These are phyloP conservation scores for Colletotrichum gigasporum DNA, from an alignment of 2,329 filamentous ascomycete genomes.

Conservation along the genomic window DNA sequence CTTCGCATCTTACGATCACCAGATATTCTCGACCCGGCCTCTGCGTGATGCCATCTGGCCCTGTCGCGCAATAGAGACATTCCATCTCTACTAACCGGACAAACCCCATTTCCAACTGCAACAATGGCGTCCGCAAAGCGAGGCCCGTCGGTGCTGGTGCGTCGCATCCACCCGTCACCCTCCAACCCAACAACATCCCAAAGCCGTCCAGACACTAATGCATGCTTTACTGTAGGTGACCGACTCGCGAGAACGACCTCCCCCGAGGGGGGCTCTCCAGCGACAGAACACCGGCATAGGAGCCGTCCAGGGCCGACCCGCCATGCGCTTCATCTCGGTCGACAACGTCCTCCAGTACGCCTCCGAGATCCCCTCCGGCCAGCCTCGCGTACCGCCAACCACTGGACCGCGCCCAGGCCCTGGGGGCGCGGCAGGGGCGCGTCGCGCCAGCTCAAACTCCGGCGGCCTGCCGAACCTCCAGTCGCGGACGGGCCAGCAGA, in stretches of 20 bases:
- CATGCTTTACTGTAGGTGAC: slow-evolving; percentile 42
- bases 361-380: slow-evolving; percentile 93
- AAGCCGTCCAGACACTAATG: slow-evolving; percentile 22
- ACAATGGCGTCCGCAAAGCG: slow-evolving; percentile 60
- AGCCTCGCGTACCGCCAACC: slow-evolving; percentile 78
- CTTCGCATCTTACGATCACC: neutral
- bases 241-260: slow-evolving; percentile 48
- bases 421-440: slow-evolving; percentile 37
- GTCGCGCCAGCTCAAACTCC: slow-evolving; percentile 34
- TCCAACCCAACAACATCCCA: neutral
- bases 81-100: neutral
- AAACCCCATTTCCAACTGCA: neutral
- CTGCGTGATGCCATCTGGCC: neutral
- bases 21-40: neutral
- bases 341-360: slow-evolving; percentile 95
- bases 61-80: neutral
- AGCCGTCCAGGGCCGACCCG: slow-evolving; percentile 42
- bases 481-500: slow-evolving; percentile 61
- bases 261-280: slow-evolving; percentile 42
- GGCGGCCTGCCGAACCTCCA: slow-evolving; percentile 41
- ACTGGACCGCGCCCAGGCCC: slow-evolving; percentile 59
- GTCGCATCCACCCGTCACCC: slow-evolving; percentile 34
- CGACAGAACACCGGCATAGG: slow-evolving; percentile 44
- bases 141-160: slow-evolving; percentile 69
- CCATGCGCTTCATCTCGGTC: slow-evolving; percentile 84